Base-by-base conservation (phyloP, 73 alveolate species). In the Tetrahymena elliotti region DNA sequence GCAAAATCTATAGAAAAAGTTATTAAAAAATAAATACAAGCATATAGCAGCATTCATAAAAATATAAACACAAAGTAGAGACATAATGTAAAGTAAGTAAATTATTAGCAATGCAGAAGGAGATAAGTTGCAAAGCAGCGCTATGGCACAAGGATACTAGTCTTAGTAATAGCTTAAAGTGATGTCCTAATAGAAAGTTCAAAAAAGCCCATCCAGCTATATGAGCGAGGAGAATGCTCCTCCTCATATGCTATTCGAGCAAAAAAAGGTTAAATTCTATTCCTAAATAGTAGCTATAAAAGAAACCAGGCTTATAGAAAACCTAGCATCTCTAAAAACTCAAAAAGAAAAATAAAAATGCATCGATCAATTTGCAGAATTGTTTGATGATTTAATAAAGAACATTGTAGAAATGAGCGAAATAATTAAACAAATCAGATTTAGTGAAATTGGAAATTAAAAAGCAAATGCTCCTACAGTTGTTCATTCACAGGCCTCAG, bases 151-250 rank as follows among this genome's bases (percentile, higher is more conserved):
- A 68, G 88, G 88, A 18, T 68, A 68, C 88, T 31, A 68, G 10
- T 68, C 88, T 31, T 31, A 68, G 36, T 31, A 68, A 31, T 31
- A 68, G 6, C 88, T 68, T 68, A 68, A 68, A 36, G 88, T 68
- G 36, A 68, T 68, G 4, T 68, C 88, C 1, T 31, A 68, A 31
- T 68, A 68, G 88, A 68, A 68, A 68, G 88, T 68, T 2, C 88
- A 68, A 27, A 68, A 68, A 11, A 68, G 88, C 22, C 88, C 88
- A 27, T 68, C 88, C 38, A 68, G 88, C 88, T 68, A 68, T 31
- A 68, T 68, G 88, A 68, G 88, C 88, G 88, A 68, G 88, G 88
- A 68, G 36, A 68, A 68, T n/a, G 88, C 88, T 68, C 88, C 88
- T n/a, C 88, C 88, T 68, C 88, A 68, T 68, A 68, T 68, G 88